Evolutionary conservation across 768 basidiomycete species (phyloP).

Genomic region (Pulveroboletus sp.): DNA sequence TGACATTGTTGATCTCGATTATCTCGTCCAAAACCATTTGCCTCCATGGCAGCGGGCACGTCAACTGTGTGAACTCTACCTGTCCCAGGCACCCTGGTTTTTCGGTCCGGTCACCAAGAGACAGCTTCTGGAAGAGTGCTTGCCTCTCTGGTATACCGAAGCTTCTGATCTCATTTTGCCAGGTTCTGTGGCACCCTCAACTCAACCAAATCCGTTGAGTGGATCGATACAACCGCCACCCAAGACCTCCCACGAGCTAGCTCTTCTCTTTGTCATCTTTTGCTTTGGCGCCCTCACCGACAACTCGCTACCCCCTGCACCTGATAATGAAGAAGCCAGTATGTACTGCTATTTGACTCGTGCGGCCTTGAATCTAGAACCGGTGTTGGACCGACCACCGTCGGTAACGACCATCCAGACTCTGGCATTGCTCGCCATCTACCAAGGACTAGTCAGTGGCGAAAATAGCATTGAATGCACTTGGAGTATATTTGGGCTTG

Average conservation of each 20-base stretch:
- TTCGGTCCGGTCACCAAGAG: conserved; percentile 63
- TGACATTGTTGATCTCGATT: conserved; percentile 38
- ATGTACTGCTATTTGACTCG: conserved; percentile 58
- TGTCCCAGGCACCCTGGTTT: conserved; percentile 79
- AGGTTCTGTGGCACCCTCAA: conserved; percentile 24
- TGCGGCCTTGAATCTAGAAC: conserved; percentile 61
- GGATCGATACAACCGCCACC: conserved; percentile 11
- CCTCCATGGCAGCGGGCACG: conserved; percentile 56
- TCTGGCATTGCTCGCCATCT: conserved; percentile 63
- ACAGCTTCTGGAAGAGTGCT: conserved; percentile 59
- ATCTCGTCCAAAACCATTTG: conserved; percentile 45
- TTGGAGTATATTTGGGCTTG: conserved; percentile 62
- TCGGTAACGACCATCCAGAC: conserved; percentile 68
- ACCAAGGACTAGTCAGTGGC: conserved; percentile 59
- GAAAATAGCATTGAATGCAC: conserved; percentile 69
- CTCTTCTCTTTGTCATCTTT: conserved; percentile 57
- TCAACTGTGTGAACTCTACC: conserved; percentile 61
- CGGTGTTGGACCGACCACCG: conserved; percentile 65
- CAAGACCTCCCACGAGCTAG: conserved; percentile 53
- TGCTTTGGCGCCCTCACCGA: conserved; percentile 61
- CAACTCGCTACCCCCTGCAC: conserved; percentile 44
- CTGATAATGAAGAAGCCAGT: conserved; percentile 49
- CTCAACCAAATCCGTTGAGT: conserved; percentile 1
- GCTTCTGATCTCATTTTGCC: conserved; percentile 30
- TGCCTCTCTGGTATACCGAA: conserved; percentile 64